Conservation (phyloP, 2,329 filamentous ascomycete species). For the Curvularia sp. region DNA sequence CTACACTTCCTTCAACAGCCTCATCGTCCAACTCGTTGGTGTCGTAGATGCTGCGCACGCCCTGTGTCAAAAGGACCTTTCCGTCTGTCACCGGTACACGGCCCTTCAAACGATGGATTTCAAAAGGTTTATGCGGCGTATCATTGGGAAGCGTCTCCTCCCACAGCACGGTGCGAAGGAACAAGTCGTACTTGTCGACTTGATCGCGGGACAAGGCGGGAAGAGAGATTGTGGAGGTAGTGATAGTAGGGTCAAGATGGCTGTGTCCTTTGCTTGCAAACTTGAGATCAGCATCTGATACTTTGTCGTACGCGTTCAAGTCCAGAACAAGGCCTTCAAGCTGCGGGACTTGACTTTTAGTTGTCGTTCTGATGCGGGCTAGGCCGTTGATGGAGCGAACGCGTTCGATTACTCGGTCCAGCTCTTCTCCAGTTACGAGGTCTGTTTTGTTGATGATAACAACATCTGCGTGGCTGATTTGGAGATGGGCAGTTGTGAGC, state of each 20-base stretch:
- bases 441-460: conserved; percentile 94
- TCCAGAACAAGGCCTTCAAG: conserved; percentile 88
- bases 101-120: conserved; percentile 89
- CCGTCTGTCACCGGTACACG: conserved; percentile 72
- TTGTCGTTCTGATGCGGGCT: conserved; percentile 82
- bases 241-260: conserved; percentile 88
- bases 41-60: conserved; percentile 92
- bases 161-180: conserved; percentile 87
- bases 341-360: conserved; percentile 78
- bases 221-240: conserved; percentile 77
- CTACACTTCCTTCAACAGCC: not conserved
- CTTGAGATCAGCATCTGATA: conserved; percentile 70
- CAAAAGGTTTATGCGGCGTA: conserved; percentile 59
- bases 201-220: conserved; percentile 65
- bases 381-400: conserved; percentile 88
- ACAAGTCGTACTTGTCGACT: conserved; percentile 73
- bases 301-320: conserved; percentile 88
- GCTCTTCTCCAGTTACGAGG: conserved; percentile 73
- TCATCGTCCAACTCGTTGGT: conserved; percentile 68
- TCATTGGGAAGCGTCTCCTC: conserved; percentile 67
- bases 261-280: conserved; percentile 81
- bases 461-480: conserved; percentile 96
- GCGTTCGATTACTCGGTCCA: conserved; percentile 72
- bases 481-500: conserved; percentile 91
- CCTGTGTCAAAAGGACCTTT: conserved; percentile 79